These are phyloP conservation scores for Nematocida minor DNA, from an alignment of 371 early-diverging fungal species.

Conservation along the genomic window DNA sequence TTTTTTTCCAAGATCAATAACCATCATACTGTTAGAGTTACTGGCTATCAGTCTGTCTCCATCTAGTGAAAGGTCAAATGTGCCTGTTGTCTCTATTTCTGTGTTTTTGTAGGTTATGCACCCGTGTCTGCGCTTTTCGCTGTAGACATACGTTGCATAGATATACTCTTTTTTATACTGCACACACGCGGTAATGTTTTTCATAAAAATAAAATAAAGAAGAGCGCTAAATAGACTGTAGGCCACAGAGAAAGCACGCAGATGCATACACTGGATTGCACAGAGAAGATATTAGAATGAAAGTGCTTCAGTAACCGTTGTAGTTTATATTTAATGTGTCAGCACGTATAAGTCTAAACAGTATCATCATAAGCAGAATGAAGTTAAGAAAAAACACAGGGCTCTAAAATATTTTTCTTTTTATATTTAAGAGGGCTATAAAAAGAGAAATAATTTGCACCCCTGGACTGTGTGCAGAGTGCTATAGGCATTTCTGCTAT, in stretches of 20 bases:
- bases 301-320: constrained; percentile 54
- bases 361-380: constrained; percentile 48
- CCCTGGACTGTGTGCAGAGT: constrained; percentile 9
- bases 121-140: background rate
- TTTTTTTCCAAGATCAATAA: background rate
- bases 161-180: background rate
- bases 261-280: background rate
- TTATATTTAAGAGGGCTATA: constrained; percentile 4
- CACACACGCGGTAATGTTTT: constrained; percentile 1
- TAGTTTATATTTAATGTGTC: constrained; percentile 45
- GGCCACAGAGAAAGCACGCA: background rate
- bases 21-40: background rate
- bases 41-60: constrained; percentile 2
- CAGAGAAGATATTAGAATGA: constrained; percentile 6
- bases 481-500: background rate
- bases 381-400: background rate
- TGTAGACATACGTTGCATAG: background rate
- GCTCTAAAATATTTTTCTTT: background rate
- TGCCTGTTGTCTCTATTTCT: constrained; percentile 2
- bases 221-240: background rate
- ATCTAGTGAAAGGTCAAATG: background rate
- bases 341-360: constrained; percentile 25
- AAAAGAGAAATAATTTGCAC: constrained; percentile 11
- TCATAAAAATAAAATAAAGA: constrained; percentile 6
- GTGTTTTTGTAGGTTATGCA: background rate